Conservation (phyloP, 1,139 yeast genomes). For the Candida gigantensis region DNA sequence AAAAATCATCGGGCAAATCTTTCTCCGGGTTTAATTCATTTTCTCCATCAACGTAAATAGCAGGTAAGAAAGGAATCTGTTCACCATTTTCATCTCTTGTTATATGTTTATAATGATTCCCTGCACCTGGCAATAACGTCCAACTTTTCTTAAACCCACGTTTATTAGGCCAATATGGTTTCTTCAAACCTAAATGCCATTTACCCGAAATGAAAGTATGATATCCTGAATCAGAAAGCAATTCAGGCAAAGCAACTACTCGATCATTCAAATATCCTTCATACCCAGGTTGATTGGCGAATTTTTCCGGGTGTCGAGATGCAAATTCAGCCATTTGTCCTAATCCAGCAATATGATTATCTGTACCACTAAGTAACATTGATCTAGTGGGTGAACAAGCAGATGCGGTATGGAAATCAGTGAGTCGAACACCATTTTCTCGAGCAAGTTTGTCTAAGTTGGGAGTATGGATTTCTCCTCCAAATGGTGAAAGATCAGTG, state of each 20-base stretch:
- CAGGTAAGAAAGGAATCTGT: slow-evolving; percentile 28
- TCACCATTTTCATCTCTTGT: slow-evolving; percentile 32
- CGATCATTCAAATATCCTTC: slow-evolving; percentile 55
- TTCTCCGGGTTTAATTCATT: slow-evolving; percentile 31
- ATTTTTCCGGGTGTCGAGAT: slow-evolving; percentile 33
- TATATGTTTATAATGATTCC: slow-evolving; percentile 55
- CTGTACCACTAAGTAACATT: slow-evolving; percentile 62
- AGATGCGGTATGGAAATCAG: slow-evolving; percentile 64
- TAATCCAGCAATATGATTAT: slow-evolving; percentile 60
- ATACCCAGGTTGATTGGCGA: slow-evolving; percentile 53
- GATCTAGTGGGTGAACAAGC: slow-evolving; percentile 69
- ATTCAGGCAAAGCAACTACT: slow-evolving; percentile 56
- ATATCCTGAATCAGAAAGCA: slow-evolving; percentile 50
- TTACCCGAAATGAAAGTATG: slow-evolving; percentile 53
- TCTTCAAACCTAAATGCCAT: slow-evolving; percentile 56
- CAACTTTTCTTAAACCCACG: slow-evolving; percentile 56
- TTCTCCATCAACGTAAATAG: slow-evolving; percentile 41
- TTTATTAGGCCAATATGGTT: slow-evolving; percentile 51
- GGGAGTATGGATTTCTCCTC: slow-evolving; percentile 62
- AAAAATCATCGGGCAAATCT: slow-evolving; percentile 47
- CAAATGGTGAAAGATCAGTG: slow-evolving; percentile 57
- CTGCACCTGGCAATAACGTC: slow-evolving; percentile 58
- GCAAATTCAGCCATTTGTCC: slow-evolving; percentile 61
- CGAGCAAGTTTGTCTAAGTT: slow-evolving; percentile 46
- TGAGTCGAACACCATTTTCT: slow-evolving; percentile 45